Percentiles rank a stretch among this genome's conserved stretches.
phyloP scores from a whole-genome alignment of 306 rosid species.

The Cicer arietinum region DNA sequence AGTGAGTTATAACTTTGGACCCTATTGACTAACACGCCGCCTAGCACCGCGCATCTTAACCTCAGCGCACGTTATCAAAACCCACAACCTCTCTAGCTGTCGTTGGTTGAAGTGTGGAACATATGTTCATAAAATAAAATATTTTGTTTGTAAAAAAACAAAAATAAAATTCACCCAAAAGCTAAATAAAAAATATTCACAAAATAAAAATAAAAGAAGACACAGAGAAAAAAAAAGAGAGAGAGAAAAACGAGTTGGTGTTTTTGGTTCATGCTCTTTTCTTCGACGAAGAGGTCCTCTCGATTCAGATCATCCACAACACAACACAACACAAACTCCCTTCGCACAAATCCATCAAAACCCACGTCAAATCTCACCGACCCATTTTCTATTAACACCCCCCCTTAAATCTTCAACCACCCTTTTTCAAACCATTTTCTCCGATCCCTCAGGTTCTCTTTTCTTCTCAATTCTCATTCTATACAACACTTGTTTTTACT shows the following conservation, averaged over 20 bases:
- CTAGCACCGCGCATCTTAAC: slow-evolving; percentile 49
- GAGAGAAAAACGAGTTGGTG: slow-evolving; percentile 42
- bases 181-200: no score
- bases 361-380: slow-evolving; percentile 72
- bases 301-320: slow-evolving; percentile 77
- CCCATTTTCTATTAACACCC: slow-evolving; percentile 56
- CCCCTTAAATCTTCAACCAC: slow-evolving; percentile 14
- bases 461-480: neutral
- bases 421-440: slow-evolving; percentile 40
- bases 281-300: slow-evolving; percentile 61
- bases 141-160: neutral
- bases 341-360: slow-evolving; percentile 54
- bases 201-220: neutral
- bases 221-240: neutral
- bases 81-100: slow-evolving; percentile 23
- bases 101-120: slow-evolving; percentile 48
- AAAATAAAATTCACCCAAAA: neutral
- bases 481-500: neutral
- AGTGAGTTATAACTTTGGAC: slow-evolving; percentile 19
- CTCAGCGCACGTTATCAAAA: slow-evolving; percentile 56
- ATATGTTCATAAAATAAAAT: slow-evolving; percentile 41
- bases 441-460: slow-evolving; percentile 41
- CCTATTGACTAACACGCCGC: slow-evolving; percentile 46
- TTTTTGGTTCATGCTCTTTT: slow-evolving; percentile 72
- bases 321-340: neutral